Percentiles rank a stretch among this genome's conserved stretches.
Conservation (phyloP, 2,329 filamentous ascomycete species). For the Cercospora beticola region DNA sequence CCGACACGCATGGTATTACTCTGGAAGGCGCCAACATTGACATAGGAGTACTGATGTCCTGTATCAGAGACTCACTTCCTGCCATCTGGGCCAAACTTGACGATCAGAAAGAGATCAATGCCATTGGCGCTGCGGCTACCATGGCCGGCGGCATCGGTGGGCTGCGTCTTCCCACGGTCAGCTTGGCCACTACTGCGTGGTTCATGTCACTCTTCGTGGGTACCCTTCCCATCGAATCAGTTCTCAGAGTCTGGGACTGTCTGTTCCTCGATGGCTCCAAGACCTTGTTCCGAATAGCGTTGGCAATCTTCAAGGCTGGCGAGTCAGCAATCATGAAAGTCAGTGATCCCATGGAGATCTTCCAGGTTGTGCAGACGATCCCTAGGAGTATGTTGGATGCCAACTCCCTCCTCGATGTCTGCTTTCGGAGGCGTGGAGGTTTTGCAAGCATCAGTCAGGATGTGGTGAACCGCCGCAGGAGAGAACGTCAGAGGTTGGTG, state of each 20-base stretch:
- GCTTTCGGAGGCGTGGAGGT: slow-evolving; percentile 66
- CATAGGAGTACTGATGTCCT: slow-evolving; percentile 86
- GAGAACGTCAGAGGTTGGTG: slow-evolving; percentile 54
- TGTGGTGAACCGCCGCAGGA: slow-evolving; percentile 72
- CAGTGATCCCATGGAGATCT: slow-evolving; percentile 89
- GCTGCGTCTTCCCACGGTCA: slow-evolving; percentile 76
- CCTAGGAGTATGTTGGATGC: slow-evolving; percentile 79
- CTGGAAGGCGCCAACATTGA: slow-evolving; percentile 92
- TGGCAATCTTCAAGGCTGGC: slow-evolving; percentile 87
- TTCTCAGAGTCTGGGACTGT: slow-evolving; percentile 89
- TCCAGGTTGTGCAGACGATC: slow-evolving; percentile 86
- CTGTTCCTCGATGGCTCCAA: slow-evolving; percentile 96
- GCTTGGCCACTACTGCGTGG: slow-evolving; percentile 90
- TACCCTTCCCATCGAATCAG: slow-evolving; percentile 86
- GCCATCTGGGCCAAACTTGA: slow-evolving; percentile 85
- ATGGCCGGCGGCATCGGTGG: slow-evolving; percentile 42
- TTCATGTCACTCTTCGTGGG: slow-evolving; percentile 98
- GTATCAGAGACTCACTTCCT: slow-evolving; percentile 79
- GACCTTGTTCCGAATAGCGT: slow-evolving; percentile 85
- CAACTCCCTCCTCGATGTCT: slow-evolving; percentile 77
- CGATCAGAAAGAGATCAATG: slow-evolving; percentile 59
- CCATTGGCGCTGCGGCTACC: slow-evolving; percentile 43
- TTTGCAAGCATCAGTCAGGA: slow-evolving; percentile 81
- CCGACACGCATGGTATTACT: slow-evolving; percentile 86
- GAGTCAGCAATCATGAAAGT: slow-evolving; percentile 78